Evolutionary conservation across 257 asterid genomes (phyloP).

Genomic region (Scutellaria barbata): DNA sequence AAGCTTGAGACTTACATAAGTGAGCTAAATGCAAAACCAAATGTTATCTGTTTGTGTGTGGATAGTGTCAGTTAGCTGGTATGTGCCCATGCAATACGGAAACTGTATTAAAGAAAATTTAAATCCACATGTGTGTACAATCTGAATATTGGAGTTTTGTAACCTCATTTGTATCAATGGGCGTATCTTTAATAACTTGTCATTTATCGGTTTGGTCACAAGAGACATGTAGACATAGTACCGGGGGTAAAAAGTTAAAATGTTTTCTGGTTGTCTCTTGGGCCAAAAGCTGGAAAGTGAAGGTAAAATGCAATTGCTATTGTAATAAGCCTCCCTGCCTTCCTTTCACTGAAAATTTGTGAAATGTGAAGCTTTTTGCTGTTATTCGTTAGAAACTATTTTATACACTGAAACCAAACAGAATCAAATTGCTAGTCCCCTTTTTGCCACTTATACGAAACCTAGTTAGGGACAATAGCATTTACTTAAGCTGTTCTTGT

Average conservation of each 20-base stretch:
- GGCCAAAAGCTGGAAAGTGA: background rate
- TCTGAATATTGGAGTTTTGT: background rate
- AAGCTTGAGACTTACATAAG: background rate
- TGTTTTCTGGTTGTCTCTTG: constrained; percentile 1
- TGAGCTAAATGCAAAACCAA: constrained; percentile 7
- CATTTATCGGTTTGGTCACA: background rate
- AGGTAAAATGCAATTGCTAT: constrained; percentile 4
- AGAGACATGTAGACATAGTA: background rate
- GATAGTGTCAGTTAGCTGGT: constrained; percentile 1
- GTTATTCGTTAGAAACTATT: background rate
- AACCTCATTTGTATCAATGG: background rate
- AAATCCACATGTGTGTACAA: constrained; percentile 11
- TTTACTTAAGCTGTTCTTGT: too few relatives aligned
- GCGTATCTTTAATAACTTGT: background rate
- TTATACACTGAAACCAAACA: background rate
- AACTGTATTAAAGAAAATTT: background rate
- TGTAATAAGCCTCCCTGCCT: background rate
- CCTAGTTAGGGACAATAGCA: too few relatives aligned
- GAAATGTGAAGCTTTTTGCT: background rate
- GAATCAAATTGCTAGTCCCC: too few relatives aligned
- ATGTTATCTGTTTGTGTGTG: constrained; percentile 4
- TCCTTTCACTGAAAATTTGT: background rate
- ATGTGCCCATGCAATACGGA: background rate
- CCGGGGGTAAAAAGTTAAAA: background rate
- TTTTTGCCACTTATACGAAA: too few relatives aligned